Percentiles rank a stretch among this genome's conserved stretches.
Evolutionary conservation across 2,329 filamentous ascomycete species (phyloP).

Genomic region (Fusarium ramigenum): DNA sequence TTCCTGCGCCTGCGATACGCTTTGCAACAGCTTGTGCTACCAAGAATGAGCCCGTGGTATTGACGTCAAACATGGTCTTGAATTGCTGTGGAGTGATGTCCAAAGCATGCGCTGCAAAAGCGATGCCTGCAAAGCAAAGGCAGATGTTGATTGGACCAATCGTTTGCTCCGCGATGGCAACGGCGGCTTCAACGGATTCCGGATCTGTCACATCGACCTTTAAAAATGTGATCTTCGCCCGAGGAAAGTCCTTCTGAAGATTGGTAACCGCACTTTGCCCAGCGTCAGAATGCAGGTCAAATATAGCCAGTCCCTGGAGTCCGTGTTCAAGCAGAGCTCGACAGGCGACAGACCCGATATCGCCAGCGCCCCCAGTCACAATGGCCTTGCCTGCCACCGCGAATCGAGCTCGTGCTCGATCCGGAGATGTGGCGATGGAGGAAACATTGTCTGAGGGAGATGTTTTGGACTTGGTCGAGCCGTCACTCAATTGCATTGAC

Average conservation of each 20-base stretch:
- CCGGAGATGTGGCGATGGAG: fast-evolving
- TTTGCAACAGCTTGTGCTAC: conserved; percentile 70
- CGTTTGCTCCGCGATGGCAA: background rate
- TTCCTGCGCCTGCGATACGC: conserved; percentile 32
- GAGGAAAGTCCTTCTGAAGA: conserved; percentile 1
- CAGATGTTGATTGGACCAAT: conserved; percentile 2
- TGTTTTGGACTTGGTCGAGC: background rate
- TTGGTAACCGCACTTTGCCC: background rate
- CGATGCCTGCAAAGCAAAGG: conserved; percentile 22
- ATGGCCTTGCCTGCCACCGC: background rate
- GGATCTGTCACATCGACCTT: conserved; percentile 11
- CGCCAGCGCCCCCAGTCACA: conserved; percentile 8
- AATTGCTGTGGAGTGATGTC: conserved; percentile 68
- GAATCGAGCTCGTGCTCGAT: background rate
- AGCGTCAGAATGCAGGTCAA: conserved; percentile 5
- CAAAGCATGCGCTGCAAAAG: conserved; percentile 61
- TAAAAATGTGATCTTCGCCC: background rate
- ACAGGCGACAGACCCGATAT: conserved; percentile 5
- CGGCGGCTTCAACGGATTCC: background rate
- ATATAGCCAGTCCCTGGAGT: background rate
- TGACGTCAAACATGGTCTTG: conserved; percentile 74
- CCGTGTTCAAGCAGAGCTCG: conserved; percentile 15
- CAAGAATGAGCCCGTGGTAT: conserved; percentile 75
- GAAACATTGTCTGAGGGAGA: fast-evolving
- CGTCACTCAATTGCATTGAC: conserved; percentile 20